Percentiles rank a stretch among this genome's conserved stretches.
These are phyloP conservation scores for Plicaturopsis crispa DNA, from an alignment of 768 basidiomycete species.

Conservation along the genomic window DNA sequence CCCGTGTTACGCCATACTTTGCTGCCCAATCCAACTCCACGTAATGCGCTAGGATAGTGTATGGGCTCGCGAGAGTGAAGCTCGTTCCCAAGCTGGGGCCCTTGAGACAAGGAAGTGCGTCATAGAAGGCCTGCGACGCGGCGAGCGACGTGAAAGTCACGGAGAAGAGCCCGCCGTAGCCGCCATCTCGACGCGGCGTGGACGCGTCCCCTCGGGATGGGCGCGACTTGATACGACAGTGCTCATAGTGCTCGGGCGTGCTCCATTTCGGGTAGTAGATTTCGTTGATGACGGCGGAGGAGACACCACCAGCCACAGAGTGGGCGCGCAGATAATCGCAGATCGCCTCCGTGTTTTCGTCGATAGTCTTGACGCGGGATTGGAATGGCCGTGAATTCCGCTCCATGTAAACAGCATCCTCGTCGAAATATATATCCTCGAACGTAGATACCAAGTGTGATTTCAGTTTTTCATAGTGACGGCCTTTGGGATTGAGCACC, in stretches of 20 bases:
- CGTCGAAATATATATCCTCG: constrained; percentile 83
- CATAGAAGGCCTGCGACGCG: constrained; percentile 77
- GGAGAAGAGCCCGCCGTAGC: constrained; percentile 85
- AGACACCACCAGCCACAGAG: constrained; percentile 33
- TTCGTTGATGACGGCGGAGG: constrained; percentile 55
- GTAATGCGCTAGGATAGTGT: constrained; percentile 88
- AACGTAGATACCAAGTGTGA: constrained; percentile 46
- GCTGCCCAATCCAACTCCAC: constrained; percentile 89
- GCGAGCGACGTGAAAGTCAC: constrained; percentile 67
- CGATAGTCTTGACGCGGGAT: constrained; percentile 66
- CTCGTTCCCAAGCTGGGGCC: constrained; percentile 92
- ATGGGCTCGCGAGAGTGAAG: constrained; percentile 93
- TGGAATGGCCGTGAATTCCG: constrained; percentile 94
- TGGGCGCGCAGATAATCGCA: constrained; percentile 71
- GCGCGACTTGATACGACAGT: constrained; percentile 43
- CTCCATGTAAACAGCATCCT: constrained; percentile 96
- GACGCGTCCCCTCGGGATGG: not conserved
- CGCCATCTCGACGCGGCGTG: constrained; percentile 22
- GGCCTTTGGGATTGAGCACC: constrained; percentile 75
- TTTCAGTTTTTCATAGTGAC: constrained; percentile 64
- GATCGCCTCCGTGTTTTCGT: constrained; percentile 73
- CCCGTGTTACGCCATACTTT: constrained; percentile 75
- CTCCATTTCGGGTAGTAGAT: constrained; percentile 88
- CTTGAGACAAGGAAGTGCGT: constrained; percentile 75
- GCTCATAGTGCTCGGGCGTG: constrained; percentile 64